Evolutionary conservation across 306 rosid genomes (phyloP).

Genomic region (Cucumis hystrix): DNA sequence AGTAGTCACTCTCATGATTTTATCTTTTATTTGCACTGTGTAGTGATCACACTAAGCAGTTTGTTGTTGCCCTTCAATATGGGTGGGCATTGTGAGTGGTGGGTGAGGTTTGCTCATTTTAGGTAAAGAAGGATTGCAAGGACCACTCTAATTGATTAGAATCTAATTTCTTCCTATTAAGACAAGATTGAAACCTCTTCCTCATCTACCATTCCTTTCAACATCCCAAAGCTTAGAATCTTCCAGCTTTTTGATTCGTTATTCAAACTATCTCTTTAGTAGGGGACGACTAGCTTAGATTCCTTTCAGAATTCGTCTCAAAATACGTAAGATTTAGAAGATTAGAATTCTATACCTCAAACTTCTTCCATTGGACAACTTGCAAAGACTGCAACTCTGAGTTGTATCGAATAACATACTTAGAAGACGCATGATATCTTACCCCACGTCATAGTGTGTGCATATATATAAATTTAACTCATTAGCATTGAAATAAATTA

Average conservation of each 20-base stretch:
- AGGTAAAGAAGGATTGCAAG: not conserved
- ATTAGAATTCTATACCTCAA: not conserved
- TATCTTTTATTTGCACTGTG: not conserved
- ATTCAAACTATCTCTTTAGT: not conserved
- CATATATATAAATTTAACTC: too few relatives aligned
- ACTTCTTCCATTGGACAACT: not conserved
- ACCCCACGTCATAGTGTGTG: not conserved
- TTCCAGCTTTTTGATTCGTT: not conserved
- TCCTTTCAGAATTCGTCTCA: not conserved
- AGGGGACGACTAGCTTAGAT: not conserved
- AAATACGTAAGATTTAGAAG: not conserved
- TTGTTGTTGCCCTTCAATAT: not conserved
- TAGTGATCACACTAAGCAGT: not conserved
- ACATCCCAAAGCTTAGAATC: not conserved
- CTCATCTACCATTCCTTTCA: slow-evolving; percentile 6
- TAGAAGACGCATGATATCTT: too few relatives aligned
- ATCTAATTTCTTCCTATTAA: not conserved
- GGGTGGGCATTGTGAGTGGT: not conserved
- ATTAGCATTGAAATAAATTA: not conserved
- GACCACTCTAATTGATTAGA: not conserved
- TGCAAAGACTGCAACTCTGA: too few relatives aligned
- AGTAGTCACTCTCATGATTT: not conserved
- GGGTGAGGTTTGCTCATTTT: not conserved
- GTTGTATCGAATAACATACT: too few relatives aligned
- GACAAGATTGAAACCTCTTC: not conserved